Conservation (phyloP, 202 grass and related monocot genomes). For the Tripidium arundinaceum region DNA sequence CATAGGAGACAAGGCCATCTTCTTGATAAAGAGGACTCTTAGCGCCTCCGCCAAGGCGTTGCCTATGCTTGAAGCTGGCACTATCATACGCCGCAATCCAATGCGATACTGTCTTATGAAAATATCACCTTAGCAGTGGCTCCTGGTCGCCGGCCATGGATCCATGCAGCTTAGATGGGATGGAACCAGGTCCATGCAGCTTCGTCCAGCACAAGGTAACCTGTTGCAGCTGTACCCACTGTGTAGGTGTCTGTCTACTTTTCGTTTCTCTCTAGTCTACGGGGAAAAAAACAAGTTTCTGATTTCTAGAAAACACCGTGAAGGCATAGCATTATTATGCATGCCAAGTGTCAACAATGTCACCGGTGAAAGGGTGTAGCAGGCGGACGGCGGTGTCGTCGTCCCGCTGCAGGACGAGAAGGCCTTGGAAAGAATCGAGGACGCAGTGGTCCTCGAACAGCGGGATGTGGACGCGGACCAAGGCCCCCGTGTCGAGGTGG, state of each 20-base stretch:
- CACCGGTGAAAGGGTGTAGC: no score
- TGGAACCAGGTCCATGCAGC: neutral
- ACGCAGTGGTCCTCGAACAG: no score
- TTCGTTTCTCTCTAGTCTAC: no score
- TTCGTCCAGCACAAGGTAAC: neutral
- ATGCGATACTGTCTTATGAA: neutral
- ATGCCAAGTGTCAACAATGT: no score
- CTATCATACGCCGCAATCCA: neutral
- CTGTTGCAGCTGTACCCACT: neutral
- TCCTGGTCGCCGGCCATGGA: neutral
- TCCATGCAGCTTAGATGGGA: neutral
- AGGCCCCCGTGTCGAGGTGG: no score
- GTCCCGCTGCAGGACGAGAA: no score
- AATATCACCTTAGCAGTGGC: slow-evolving; percentile 8
- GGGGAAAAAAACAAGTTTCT: no score
- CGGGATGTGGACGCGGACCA: no score
- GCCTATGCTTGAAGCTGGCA: neutral
- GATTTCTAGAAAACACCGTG: no score
- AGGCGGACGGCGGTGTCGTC: no score
- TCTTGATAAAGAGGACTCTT: neutral
- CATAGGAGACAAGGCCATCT: neutral
- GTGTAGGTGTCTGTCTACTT: neutral
- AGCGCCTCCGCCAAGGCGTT: neutral
- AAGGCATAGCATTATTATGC: no score
- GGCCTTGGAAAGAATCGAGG: no score